These are phyloP conservation scores for Trypanosoma avium DNA, from an alignment of 208 protist genomes.

Conservation along the genomic window DNA sequence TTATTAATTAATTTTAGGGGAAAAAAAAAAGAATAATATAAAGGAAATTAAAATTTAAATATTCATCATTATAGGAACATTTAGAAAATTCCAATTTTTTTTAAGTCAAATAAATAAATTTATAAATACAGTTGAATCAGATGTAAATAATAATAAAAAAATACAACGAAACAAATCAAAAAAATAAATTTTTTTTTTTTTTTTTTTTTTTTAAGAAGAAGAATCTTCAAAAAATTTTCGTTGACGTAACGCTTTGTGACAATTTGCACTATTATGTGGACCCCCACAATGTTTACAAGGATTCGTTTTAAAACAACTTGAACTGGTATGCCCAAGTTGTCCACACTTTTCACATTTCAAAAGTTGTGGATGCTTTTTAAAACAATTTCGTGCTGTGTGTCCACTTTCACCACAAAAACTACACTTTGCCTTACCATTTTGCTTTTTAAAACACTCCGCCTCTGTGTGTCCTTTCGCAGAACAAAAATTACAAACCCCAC, in stretches of 20 bases:
- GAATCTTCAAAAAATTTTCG: constrained; percentile 32
- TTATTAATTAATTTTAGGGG: too few relatives aligned
- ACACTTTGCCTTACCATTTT: constrained; percentile 40
- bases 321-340: constrained; percentile 76
- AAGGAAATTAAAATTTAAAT: too few relatives aligned
- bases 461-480: constrained; percentile 76
- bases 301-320: constrained; percentile 77
- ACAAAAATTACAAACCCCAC: constrained; percentile 78
- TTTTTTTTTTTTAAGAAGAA: background rate
- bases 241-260: constrained; percentile 46
- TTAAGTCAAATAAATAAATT: too few relatives aligned
- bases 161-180: constrained; percentile 3
- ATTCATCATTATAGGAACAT: too few relatives aligned
- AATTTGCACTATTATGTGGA: constrained; percentile 79
- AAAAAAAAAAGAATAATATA: too few relatives aligned
- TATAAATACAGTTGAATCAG: too few relatives aligned
- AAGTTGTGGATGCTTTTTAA: constrained; percentile 60
- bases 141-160: background rate
- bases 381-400: constrained; percentile 51
- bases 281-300: constrained; percentile 91
- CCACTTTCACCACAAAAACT: constrained; percentile 46
- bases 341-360: constrained; percentile 86
- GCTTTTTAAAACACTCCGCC: constrained; percentile 85
- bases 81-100: too few relatives aligned
- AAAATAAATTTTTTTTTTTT: constrained; percentile 4